phyloP scores from a whole-genome alignment of 108 stramenopile genomes.

The Pseudonitzschia delicatissima region DNA sequence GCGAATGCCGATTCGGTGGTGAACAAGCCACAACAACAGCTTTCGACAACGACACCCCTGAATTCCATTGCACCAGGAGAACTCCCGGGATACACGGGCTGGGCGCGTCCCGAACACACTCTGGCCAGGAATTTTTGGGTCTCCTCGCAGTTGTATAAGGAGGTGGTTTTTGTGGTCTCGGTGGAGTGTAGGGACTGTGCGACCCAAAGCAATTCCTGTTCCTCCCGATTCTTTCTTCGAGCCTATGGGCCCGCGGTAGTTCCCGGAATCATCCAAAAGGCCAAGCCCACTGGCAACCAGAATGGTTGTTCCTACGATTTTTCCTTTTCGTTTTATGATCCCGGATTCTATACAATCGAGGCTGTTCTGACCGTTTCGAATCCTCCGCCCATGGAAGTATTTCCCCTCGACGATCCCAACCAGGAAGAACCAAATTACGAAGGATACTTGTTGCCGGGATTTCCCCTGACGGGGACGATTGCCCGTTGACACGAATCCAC shows the following conservation, averaged over 20 bases:
- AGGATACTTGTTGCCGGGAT: slow-evolving; percentile 68
- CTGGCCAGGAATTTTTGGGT: slow-evolving; percentile 55
- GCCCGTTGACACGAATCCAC: not conserved
- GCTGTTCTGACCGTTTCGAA: slow-evolving; percentile 69
- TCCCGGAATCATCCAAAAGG: slow-evolving; percentile 7
- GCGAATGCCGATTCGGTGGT: no score
- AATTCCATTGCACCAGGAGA: slow-evolving; percentile 38
- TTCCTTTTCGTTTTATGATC: slow-evolving; percentile 44
- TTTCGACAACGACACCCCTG: no score
- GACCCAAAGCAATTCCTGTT: no score
- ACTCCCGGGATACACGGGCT: slow-evolving; percentile 79
- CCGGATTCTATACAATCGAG: slow-evolving; percentile 68
- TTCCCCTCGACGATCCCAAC: slow-evolving; percentile 30
- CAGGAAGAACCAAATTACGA: slow-evolving; percentile 56
- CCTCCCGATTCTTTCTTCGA: slow-evolving; percentile 59
- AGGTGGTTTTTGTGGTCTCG: no score
- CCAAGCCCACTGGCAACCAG: not conserved
- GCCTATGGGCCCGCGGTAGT: slow-evolving; percentile 70
- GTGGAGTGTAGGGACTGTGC: no score
- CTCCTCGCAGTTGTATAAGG: no score
- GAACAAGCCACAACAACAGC: no score
- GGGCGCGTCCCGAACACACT: slow-evolving; percentile 68
- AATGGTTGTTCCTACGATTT: slow-evolving; percentile 35
- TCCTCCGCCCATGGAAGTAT: slow-evolving; percentile 41
- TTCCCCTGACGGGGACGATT: slow-evolving; percentile 38